Evolutionary conservation across 495 filamentous ascomycete genomes (phyloP).

Genomic region (Bryoglossum gracile): DNA sequence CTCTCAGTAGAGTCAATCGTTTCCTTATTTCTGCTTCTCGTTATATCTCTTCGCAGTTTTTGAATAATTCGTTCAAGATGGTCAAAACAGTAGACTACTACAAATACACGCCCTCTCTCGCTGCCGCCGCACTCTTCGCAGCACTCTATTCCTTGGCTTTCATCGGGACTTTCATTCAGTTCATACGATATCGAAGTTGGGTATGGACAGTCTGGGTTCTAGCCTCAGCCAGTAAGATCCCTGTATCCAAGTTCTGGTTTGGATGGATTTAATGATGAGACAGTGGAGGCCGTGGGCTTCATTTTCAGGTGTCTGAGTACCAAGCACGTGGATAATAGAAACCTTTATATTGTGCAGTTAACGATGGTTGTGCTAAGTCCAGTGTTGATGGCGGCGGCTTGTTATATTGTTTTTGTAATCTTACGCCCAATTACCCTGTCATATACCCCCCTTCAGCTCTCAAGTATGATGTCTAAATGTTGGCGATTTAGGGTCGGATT

Average conservation of each 20-base stretch:
- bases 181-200: slow-evolving; percentile 35
- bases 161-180: slow-evolving; percentile 33
- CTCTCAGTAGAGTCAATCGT: neutral
- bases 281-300: slow-evolving; percentile 43
- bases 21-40: neutral
- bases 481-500: slow-evolving; percentile 24
- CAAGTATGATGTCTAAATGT: neutral
- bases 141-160: slow-evolving; percentile 29
- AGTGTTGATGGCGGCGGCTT: slow-evolving; percentile 32
- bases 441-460: too few relatives aligned
- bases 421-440: neutral
- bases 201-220: slow-evolving; percentile 41
- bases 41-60: neutral
- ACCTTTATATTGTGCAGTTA: slow-evolving; percentile 30
- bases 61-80: neutral
- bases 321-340: slow-evolving; percentile 26
- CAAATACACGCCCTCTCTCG: slow-evolving; percentile 26
- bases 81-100: slow-evolving; percentile 18
- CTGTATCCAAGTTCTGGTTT: neutral
- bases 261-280: slow-evolving; percentile 5
- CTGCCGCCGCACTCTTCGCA: slow-evolving; percentile 26
- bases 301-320: slow-evolving; percentile 33
- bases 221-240: slow-evolving; percentile 35
- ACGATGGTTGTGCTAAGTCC: slow-evolving; percentile 32
- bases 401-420: slow-evolving; percentile 32